Evolutionary conservation across 2,329 filamentous ascomycete genomes (phyloP).

Genomic region (Plenodomus tracheiphilus): DNA sequence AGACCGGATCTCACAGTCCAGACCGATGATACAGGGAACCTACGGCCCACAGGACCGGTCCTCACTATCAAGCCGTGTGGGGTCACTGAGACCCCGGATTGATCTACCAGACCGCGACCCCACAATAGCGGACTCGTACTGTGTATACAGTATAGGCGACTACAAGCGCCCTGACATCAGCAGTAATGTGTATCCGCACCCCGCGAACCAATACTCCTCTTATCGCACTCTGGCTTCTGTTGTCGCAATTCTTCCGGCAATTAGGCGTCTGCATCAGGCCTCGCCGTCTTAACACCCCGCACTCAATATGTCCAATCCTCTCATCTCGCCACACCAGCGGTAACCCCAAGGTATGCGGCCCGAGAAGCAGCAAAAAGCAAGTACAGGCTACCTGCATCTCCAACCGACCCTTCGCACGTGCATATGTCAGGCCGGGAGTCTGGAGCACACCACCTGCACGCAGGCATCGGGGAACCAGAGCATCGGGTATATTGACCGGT

Average conservation of each 20-base stretch:
- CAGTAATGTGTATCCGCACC: slow-evolving; percentile 6
- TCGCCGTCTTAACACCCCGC: slow-evolving; percentile 7
- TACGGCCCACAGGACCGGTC: slow-evolving; percentile 14
- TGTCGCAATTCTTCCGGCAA: slow-evolving; percentile 16
- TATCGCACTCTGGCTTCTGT: slow-evolving; percentile 8
- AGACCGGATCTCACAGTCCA: slow-evolving; percentile 18
- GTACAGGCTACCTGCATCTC: slow-evolving; percentile 6
- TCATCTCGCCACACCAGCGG: slow-evolving; percentile 18
- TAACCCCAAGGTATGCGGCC: slow-evolving; percentile 7
- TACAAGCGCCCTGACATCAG: slow-evolving; percentile 24
- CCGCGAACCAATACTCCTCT: slow-evolving; percentile 8
- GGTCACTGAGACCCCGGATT: slow-evolving; percentile 18
- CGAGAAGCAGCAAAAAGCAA: slow-evolving; percentile 20
- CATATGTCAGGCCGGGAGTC: slow-evolving; percentile 11
- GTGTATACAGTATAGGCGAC: background rate
- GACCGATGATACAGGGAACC: slow-evolving; percentile 19
- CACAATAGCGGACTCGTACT: slow-evolving; percentile 4
- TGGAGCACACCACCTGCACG: slow-evolving; percentile 13
- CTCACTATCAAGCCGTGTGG: slow-evolving; percentile 23
- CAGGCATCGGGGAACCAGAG: slow-evolving; percentile 29
- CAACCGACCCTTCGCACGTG: slow-evolving; percentile 13
- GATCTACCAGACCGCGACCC: slow-evolving; percentile 16
- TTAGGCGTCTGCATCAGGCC: slow-evolving; percentile 12
- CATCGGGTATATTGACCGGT: slow-evolving; percentile 20
- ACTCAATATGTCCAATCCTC: slow-evolving; percentile 3